A percentile compares a stretch with the other conserved stretches of the same genome.
phyloP scores from a whole-genome alignment of 2,329 filamentous ascomycete genomes.

The Epichloe aotearoae region DNA sequence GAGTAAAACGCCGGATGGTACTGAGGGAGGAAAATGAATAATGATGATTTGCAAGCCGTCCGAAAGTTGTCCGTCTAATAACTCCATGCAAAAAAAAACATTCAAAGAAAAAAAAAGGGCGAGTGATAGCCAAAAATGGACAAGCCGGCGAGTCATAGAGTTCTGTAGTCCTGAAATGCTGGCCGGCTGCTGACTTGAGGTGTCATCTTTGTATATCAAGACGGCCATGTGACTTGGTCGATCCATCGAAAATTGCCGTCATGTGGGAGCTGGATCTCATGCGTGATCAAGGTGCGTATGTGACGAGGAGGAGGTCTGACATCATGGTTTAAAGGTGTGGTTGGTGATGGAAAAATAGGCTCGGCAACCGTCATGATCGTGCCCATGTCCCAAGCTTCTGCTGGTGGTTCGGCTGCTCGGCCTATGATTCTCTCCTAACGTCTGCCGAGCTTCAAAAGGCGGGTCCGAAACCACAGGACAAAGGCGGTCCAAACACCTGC shows the following conservation, averaged over 20 bases:
- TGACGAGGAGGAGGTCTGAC: neutral
- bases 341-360: neutral
- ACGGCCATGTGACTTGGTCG: neutral
- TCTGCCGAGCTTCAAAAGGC: slow-evolving; percentile 27
- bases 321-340: neutral
- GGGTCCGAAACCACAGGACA: slow-evolving; percentile 50
- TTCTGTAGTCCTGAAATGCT: neutral
- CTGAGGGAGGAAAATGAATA: neutral
- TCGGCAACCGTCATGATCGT: neutral
- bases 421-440: slow-evolving; percentile 19
- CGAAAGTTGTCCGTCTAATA: neutral
- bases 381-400: neutral
- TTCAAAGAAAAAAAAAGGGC: neutral
- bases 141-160: neutral
- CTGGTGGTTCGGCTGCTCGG: neutral
- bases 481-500: slow-evolving; percentile 50
- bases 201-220: neutral
- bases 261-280: neutral
- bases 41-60: neutral
- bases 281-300: neutral
- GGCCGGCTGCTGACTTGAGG: neutral
- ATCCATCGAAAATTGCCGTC: neutral
- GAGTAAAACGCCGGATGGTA: neutral
- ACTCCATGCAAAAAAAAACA: neutral
- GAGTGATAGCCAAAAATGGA: neutral